These are phyloP conservation scores for Xanthoconium purpureum DNA, from an alignment of 768 basidiomycete species.

Conservation along the genomic window DNA sequence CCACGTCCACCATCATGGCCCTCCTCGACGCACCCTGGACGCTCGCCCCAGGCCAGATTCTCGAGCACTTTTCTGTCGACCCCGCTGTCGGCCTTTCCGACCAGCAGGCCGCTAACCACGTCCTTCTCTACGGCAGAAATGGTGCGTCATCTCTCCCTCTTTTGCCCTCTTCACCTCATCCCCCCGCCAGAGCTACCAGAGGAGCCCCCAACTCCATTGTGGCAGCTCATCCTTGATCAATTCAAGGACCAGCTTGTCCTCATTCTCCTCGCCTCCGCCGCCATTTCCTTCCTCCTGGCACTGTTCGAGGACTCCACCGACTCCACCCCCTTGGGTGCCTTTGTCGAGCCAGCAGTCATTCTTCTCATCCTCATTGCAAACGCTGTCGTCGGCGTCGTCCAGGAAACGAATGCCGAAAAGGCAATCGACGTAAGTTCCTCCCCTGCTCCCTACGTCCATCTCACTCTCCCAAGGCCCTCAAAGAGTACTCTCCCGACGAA, in stretches of 20 bases:
- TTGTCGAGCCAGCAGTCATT: conserved; percentile 94
- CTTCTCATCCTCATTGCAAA: conserved; percentile 94
- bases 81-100: conserved; percentile 57
- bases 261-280: conserved; percentile 91
- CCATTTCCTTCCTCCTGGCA: conserved; percentile 90
- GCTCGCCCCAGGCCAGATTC: conserved; percentile 58
- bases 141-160: conserved; percentile 43
- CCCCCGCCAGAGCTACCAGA: conserved; percentile 76
- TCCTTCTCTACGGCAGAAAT: conserved; percentile 82
- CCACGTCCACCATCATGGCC: conserved; percentile 9
- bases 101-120: conserved; percentile 68
- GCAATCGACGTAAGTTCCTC: conserved; percentile 84
- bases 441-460: neutral
- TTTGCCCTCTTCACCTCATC: neutral
- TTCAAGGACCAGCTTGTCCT: conserved; percentile 99
- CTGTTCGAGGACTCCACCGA: conserved; percentile 76
- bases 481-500: conserved; percentile 96
- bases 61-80: conserved; percentile 73
- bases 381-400: conserved; percentile 95
- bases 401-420: conserved; percentile 93
- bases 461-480: conserved; percentile 64
- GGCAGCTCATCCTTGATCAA: conserved; percentile 96
- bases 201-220: conserved; percentile 85
- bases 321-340: conserved; percentile 71
- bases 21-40: conserved; percentile 81